A percentile compares a stretch with the other conserved stretches of the same genome.
These are phyloP conservation scores for Jaltomata sinuosa DNA, from an alignment of 257 asterid genomes.

Conservation along the genomic window DNA sequence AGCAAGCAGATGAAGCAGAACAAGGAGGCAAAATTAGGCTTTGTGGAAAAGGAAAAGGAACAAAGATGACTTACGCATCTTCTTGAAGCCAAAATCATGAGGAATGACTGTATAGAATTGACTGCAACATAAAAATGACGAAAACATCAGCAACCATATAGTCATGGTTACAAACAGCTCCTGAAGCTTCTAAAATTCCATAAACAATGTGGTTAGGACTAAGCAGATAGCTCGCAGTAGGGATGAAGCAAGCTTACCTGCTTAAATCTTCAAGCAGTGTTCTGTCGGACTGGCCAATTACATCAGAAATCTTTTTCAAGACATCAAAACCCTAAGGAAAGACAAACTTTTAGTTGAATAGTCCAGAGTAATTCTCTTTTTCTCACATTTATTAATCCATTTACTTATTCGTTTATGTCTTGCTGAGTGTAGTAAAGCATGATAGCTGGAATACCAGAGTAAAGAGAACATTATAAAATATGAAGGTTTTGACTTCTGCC, in stretches of 20 bases:
- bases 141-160: not conserved
- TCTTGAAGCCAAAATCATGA: constrained; percentile 81
- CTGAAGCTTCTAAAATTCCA: not conserved
- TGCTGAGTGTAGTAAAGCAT: not conserved
- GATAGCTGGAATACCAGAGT: not conserved
- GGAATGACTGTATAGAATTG: constrained; percentile 91
- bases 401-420: not conserved
- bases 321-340: constrained; percentile 69
- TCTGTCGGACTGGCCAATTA: constrained; percentile 53
- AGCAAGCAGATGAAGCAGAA: not conserved
- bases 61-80: constrained; percentile 57
- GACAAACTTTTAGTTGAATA: not conserved
- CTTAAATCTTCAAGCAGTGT: constrained; percentile 66
- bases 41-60: constrained; percentile 2
- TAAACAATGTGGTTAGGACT: not conserved
- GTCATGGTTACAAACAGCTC: not conserved
- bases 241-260: constrained; percentile 36
- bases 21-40: not conserved
- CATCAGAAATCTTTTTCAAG: constrained; percentile 79
- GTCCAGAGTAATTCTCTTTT: not conserved
- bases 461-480: not conserved
- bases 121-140: constrained; percentile 35
- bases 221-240: not conserved
- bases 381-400: not conserved
- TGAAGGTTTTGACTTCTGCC: not conserved